These are phyloP conservation scores for Inga laurina DNA, from an alignment of 306 rosid genomes.

Conservation along the genomic window DNA sequence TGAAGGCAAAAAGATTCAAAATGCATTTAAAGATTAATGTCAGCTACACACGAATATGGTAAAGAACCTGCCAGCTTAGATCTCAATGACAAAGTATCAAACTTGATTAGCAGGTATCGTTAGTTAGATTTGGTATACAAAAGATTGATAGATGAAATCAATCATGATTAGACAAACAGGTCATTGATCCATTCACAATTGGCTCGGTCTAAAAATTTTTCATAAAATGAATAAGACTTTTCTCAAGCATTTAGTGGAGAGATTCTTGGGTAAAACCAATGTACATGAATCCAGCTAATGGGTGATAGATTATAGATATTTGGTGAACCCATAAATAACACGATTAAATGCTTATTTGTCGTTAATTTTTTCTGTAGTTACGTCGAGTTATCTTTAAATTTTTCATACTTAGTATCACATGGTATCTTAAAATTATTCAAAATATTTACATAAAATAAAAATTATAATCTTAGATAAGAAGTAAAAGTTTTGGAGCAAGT, in stretches of 20 bases:
- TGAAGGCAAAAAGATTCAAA: slow-evolving; percentile 19
- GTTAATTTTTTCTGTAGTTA: background rate
- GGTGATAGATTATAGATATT: background rate
- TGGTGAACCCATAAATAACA: background rate
- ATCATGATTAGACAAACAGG: background rate
- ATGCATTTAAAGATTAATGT: background rate
- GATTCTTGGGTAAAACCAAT: background rate
- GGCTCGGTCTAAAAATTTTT: background rate
- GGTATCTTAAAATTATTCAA: background rate
- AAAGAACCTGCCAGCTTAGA: background rate
- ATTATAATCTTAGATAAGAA: background rate
- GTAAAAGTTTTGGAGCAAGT: background rate
- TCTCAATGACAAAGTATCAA: slow-evolving; percentile 22
- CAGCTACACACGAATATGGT: background rate
- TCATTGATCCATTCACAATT: background rate
- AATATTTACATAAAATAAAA: background rate
- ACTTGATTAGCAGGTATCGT: background rate
- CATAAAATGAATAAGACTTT: background rate
- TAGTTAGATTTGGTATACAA: background rate
- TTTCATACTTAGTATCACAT: background rate
- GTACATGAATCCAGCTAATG: background rate
- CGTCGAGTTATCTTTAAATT: too few relatives aligned
- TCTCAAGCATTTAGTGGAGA: background rate
- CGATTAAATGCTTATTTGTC: background rate
- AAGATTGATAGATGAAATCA: background rate